These are phyloP conservation scores for Phytophthora brassicae DNA, from an alignment of 352 stramenopile genomes.

Conservation along the genomic window DNA sequence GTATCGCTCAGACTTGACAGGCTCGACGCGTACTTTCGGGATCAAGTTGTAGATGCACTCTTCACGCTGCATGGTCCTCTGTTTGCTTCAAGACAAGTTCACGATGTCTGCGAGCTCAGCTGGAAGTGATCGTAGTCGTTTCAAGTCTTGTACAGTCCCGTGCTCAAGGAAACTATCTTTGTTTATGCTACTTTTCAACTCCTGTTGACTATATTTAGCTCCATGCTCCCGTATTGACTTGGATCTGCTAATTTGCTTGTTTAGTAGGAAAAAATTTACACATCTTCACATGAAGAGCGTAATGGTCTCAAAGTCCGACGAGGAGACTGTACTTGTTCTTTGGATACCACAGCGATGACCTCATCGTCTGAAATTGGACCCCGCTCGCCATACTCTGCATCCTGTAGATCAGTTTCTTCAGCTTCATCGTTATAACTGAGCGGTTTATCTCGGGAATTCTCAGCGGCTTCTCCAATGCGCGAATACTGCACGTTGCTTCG, in stretches of 20 bases:
- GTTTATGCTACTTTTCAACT: background rate
- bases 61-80: slow-evolving; percentile 65
- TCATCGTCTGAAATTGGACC: slow-evolving; percentile 1
- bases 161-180: slow-evolving; percentile 22
- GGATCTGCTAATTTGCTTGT: too few relatives aligned
- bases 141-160: slow-evolving; percentile 26
- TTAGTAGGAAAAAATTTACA: background rate
- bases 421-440: slow-evolving; percentile 15
- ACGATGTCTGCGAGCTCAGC: background rate
- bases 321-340: slow-evolving; percentile 4
- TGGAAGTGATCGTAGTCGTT: background rate
- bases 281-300: slow-evolving; percentile 16
- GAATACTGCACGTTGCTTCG: slow-evolving; percentile 31
- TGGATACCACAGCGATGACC: slow-evolving; percentile 1
- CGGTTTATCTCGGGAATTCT: slow-evolving; percentile 7
- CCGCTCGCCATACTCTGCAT: slow-evolving; percentile 22
- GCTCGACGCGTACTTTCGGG: slow-evolving; percentile 59
- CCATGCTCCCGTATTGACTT: too few relatives aligned
- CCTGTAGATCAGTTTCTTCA: slow-evolving; percentile 18
- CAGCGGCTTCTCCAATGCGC: slow-evolving; percentile 20
- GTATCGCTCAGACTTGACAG: slow-evolving; percentile 86
- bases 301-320: slow-evolving; percentile 12
- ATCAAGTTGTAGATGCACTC: slow-evolving; percentile 94
- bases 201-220: slow-evolving; percentile 14
- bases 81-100: background rate